Evolutionary conservation across 805 yeast species (phyloP), one percentile per base, ranked within the genome.

Genomic region (Vanderwaltozyma verrucispora): DNA sequence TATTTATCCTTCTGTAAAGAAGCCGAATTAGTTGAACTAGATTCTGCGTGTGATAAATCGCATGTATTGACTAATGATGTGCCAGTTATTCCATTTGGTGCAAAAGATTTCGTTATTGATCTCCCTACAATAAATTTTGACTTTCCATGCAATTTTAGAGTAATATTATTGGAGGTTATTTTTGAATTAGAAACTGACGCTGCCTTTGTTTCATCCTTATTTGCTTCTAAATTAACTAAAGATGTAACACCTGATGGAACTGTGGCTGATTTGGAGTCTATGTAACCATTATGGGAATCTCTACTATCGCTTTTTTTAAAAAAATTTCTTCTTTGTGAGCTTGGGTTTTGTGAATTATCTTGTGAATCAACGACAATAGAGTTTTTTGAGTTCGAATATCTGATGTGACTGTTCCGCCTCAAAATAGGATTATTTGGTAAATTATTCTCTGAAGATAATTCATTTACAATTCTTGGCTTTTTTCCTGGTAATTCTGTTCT

Each of bases 401-500:
- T 35, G 17, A 19, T 27, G 21, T 32, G 33, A 21, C 37, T 44
- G 27, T 34, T 30, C 7, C 15, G 25, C 28, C 20, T 37, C 2
- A 15, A 15, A 8, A 25, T 23, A 20, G 28, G 26, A 24, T 30
- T 36, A 28, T 28, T 14, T 16, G 20, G 13, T 11, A 12, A 15
- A 18, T 35, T 28, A 17, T 14, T 25, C n/a, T 35, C 38, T 23
- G 28, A 25, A 27, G 28, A 35, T n/a, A 40, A 30, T 24, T 50
- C 54, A 16, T 56, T 53, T 31, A 53, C 58, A 17, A 44, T 29
- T 35, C 62, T 47, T 9, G 64, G 63, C 35, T 64, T 65, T 9
- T 41, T 36, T 1, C 77, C 77, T 1, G 53, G 47, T 48, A 69
- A 66, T 15, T 48, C 49, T 10, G 50, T 46, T 46, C 68, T 69